Percentiles rank a stretch among this genome's conserved stretches.
Evolutionary conservation across 2,329 filamentous ascomycete genomes (phyloP).

Genomic region (Colletotrichum navitas): DNA sequence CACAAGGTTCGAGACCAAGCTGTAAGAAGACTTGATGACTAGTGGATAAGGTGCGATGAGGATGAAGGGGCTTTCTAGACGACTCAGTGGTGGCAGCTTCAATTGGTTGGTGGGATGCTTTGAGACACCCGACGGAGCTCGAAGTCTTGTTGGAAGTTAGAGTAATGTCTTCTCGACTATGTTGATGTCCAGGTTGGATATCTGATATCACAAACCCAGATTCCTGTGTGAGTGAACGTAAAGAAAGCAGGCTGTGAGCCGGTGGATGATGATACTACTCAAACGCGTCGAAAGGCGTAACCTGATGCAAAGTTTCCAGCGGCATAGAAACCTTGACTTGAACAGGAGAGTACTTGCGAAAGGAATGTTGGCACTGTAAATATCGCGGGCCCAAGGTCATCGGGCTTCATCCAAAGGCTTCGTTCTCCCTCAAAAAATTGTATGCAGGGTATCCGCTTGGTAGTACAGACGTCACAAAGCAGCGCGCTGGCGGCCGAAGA

Average conservation of each 20-base stretch:
- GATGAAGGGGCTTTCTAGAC: neutral
- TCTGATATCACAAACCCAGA: neutral
- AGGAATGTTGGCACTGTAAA: neutral
- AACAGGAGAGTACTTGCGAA: neutral
- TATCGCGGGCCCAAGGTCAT: slow-evolving; percentile 18
- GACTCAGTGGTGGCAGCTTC: neutral
- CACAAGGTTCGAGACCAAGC: neutral
- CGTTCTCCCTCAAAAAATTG: slow-evolving; percentile 34
- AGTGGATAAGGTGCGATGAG: neutral
- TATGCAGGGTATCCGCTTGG: slow-evolving; percentile 28
- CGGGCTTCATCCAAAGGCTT: slow-evolving; percentile 9
- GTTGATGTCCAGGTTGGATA: neutral
- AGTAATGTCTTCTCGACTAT: neutral
- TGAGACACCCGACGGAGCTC: neutral
- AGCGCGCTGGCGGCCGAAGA: slow-evolving; percentile 15
- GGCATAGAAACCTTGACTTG: neutral
- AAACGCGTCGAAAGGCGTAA: neutral
- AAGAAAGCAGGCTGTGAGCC: neutral
- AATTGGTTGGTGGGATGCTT: neutral
- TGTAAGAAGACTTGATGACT: neutral
- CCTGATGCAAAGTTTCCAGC: neutral
- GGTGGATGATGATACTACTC: neutral
- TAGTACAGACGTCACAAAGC: slow-evolving; percentile 29
- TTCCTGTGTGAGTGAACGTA: neutral
- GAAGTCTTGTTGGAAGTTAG: neutral